phyloP scores from a whole-genome alignment of 495 filamentous ascomycete species.

The Darksidea phi region DNA sequence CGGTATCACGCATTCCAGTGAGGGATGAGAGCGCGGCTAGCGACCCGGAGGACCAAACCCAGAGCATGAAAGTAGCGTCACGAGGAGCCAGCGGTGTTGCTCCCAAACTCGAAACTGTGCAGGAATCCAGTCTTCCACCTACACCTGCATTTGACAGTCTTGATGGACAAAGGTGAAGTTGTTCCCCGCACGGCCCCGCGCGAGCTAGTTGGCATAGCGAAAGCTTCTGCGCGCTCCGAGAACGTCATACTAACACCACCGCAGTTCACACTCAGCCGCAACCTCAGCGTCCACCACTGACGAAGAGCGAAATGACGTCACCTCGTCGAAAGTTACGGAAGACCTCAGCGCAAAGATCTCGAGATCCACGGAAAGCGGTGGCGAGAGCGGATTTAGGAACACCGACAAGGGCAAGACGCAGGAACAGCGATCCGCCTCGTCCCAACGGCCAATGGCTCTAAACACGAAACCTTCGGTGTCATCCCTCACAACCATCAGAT shows the following conservation, averaged over 20 bases:
- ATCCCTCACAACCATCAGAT: conserved; percentile 43
- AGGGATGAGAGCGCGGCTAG: conserved; percentile 28
- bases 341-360: conserved; percentile 36
- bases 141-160: conserved; percentile 57
- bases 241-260: neutral
- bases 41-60: conserved; percentile 55
- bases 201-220: no score
- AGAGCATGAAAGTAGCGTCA: conserved; percentile 61
- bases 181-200: neutral
- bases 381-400: conserved; percentile 56
- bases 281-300: conserved; percentile 40
- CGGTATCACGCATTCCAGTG: conserved; percentile 47
- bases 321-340: conserved; percentile 43
- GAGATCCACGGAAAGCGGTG: conserved; percentile 55
- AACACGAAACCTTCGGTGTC: conserved; percentile 40
- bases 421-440: conserved; percentile 32
- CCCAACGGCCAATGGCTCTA: conserved; percentile 37
- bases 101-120: conserved; percentile 83
- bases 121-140: conserved; percentile 80
- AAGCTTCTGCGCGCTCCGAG: neutral
- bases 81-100: conserved; percentile 65
- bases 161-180: conserved; percentile 24
- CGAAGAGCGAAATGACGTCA: conserved; percentile 45
- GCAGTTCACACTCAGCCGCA: neutral
- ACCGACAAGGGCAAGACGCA: conserved; percentile 39